These are phyloP conservation scores for Globisporangium irregulare DNA, from an alignment of 352 stramenopile genomes.

Conservation along the genomic window DNA sequence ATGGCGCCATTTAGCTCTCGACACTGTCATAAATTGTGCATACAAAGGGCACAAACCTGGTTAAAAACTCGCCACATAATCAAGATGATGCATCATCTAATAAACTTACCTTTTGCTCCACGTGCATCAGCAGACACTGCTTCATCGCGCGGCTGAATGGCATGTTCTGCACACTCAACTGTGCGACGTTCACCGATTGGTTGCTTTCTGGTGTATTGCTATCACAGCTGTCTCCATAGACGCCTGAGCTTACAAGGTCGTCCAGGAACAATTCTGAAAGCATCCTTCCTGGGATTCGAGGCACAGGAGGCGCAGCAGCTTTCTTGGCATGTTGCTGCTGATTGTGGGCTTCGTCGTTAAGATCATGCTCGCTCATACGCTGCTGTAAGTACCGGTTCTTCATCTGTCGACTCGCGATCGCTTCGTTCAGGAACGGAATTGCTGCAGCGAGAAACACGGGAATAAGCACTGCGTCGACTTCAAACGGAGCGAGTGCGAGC, in stretches of 20 bases:
- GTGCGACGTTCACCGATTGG: not conserved
- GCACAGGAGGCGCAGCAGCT: not conserved
- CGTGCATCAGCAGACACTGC: constrained; percentile 29
- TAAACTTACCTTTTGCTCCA: constrained; percentile 31
- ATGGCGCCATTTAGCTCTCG: constrained; percentile 42
- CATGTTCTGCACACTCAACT: constrained; percentile 22
- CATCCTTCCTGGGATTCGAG: not conserved
- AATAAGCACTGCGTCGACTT: constrained; percentile 31
- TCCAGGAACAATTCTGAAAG: constrained; percentile 13
- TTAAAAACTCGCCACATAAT: too few species aligned
- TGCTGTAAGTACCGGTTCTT: constrained; percentile 54
- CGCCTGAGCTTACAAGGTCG: constrained; percentile 2
- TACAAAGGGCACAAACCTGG: not conserved
- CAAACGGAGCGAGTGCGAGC: constrained; percentile 39
- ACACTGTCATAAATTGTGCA: constrained; percentile 35
- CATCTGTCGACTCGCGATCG: constrained; percentile 62
- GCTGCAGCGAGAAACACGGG: constrained; percentile 43
- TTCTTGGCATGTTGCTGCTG: not conserved
- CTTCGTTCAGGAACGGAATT: constrained; percentile 35
- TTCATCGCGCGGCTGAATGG: constrained; percentile 38
- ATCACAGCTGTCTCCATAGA: not conserved
- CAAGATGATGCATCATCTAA: not conserved
- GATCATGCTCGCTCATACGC: not conserved
- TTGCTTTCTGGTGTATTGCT: not conserved
- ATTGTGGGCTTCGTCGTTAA: too few species aligned